phyloP scores from a whole-genome alignment of 1,284 basidiomycete genomes.

The Pseudozyma flocculosa region DNA sequence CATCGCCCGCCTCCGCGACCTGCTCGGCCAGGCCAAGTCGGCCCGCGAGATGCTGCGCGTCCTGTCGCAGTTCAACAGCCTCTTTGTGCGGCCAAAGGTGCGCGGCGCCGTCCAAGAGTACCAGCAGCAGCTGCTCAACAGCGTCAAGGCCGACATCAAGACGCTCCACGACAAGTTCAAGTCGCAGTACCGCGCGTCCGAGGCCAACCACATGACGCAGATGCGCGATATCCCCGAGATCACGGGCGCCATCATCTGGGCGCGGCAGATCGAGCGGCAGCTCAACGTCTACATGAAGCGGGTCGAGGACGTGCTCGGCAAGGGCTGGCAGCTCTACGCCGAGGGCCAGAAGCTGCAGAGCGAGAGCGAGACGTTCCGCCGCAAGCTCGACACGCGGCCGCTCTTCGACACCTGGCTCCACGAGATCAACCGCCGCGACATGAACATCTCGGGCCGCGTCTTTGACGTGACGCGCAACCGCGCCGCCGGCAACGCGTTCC shows the following conservation, averaged over 20 bases:
- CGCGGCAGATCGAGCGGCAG: conserved; percentile 94
- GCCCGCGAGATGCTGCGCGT: conserved; percentile 99
- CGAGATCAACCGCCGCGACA: conserved; percentile 83
- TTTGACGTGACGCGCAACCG: conserved; percentile 88
- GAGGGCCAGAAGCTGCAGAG: conserved; percentile 95
- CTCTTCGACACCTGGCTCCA: conserved; percentile 95
- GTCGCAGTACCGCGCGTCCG: conserved; percentile 87
- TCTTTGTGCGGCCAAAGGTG: conserved; percentile 91
- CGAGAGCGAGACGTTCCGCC: conserved; percentile 86
- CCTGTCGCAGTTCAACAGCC: conserved; percentile 95
- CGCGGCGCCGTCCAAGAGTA: conserved; percentile 94
- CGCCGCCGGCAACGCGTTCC: conserved; percentile 63
- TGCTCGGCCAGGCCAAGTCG: conserved; percentile 91
- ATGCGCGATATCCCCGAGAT: conserved; percentile 96
- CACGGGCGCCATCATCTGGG: conserved; percentile 97
- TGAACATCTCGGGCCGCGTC: conserved; percentile 90
- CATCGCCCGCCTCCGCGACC: conserved; percentile 85
- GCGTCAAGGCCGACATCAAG: conserved; percentile 94
- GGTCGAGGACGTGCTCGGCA: conserved; percentile 97
- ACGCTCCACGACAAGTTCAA: conserved; percentile 80
- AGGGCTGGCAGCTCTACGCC: conserved; percentile 98
- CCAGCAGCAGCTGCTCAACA: conserved; percentile 70
- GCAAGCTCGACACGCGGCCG: conserved; percentile 89
- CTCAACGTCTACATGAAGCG: conserved; percentile 96
- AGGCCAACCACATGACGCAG: conserved; percentile 96